Evolutionary conservation across 2,329 filamentous ascomycete species (phyloP), one percentile per base, ranked within the genome.

Genomic region (Aspergillus caelatus): DNA sequence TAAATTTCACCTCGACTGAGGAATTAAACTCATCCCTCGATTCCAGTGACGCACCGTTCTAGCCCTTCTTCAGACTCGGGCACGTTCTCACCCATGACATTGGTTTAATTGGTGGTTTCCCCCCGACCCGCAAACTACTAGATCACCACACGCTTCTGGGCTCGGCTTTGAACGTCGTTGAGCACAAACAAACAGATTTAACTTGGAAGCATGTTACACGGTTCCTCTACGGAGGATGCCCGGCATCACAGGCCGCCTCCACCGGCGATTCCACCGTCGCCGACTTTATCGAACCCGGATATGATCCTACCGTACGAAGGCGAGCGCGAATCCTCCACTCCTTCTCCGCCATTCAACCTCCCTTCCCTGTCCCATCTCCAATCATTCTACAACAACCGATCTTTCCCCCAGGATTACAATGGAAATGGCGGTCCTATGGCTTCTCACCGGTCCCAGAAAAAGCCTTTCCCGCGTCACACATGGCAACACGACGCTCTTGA

Each of bases 211-310:
- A 65, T 59, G 59, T 58, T 67, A 62, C 58, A 59, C 53, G 58
- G 60, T 36, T 48, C 63, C 55, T 34, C 50, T 43, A 65, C 62
- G 14, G 64, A 69, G 59, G 66, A 68, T 61, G 58, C 61, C 34
- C 63, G 63, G 19, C 57, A 67, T 28, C 66, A 41, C 32, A 55
- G 52, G 52, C 32, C 30, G 30, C 52, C 61, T 34, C 63, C 64
- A 21, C 70, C 67, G 39, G 62, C 66, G 28, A 70, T 73, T 50
- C 89, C 91, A 67, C 88, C 88, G 14, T 96, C 92, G 64, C 94
- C 94, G 54, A 96, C 94, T 2, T 82, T 97, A 72, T 96, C 93
- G 61, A 96, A 97, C 77, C 93, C 93, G 58, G 94, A 96, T 77
- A 94, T 97, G 92, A 96, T 97, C 72, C 82, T 97, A 58, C 94